Conservation (phyloP, 2,329 filamentous ascomycete species). For the Akanthomyces uredinophilus region DNA sequence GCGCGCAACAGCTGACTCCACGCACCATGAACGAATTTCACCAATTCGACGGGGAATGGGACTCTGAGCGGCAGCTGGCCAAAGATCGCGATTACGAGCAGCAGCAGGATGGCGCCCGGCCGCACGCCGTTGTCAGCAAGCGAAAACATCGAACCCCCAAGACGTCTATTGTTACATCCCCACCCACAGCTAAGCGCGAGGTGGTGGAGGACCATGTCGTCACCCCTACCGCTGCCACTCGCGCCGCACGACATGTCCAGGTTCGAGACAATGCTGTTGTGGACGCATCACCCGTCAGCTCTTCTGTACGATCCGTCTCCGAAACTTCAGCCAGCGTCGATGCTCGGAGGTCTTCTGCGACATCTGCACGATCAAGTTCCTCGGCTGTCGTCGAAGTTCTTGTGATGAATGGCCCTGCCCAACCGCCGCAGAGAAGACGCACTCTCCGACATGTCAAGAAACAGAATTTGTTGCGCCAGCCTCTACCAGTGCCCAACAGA, state of each 20-base stretch:
- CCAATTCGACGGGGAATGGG: constrained; percentile 57
- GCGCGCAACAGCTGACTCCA: constrained; percentile 28
- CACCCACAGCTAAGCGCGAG: constrained; percentile 27
- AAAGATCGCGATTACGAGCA: constrained; percentile 28
- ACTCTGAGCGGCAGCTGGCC: constrained; percentile 20
- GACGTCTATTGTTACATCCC: constrained; percentile 19
- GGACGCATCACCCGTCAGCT: constrained; percentile 30
- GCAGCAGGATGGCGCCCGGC: constrained; percentile 51
- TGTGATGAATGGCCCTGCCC: constrained; percentile 44
- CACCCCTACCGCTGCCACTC: constrained; percentile 45
- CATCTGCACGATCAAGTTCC: constrained; percentile 49
- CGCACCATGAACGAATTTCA: constrained; percentile 44
- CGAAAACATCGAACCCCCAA: constrained; percentile 35
- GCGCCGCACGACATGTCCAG: constrained; percentile 43
- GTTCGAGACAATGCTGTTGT: constrained; percentile 38
- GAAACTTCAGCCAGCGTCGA: constrained; percentile 39
- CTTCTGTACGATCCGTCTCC: constrained; percentile 31
- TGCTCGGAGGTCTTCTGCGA: constrained; percentile 44
- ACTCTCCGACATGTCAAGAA: constrained; percentile 60
- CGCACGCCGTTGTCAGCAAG: constrained; percentile 49
- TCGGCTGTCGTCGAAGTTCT: constrained; percentile 56
- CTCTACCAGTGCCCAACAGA: constrained; percentile 9
- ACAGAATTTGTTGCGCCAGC: constrained; percentile 39
- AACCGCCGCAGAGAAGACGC: constrained; percentile 41
- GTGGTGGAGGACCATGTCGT: constrained; percentile 44